phyloP scores from a whole-genome alignment of 208 protist species.

The Leishmania braziliensis region DNA sequence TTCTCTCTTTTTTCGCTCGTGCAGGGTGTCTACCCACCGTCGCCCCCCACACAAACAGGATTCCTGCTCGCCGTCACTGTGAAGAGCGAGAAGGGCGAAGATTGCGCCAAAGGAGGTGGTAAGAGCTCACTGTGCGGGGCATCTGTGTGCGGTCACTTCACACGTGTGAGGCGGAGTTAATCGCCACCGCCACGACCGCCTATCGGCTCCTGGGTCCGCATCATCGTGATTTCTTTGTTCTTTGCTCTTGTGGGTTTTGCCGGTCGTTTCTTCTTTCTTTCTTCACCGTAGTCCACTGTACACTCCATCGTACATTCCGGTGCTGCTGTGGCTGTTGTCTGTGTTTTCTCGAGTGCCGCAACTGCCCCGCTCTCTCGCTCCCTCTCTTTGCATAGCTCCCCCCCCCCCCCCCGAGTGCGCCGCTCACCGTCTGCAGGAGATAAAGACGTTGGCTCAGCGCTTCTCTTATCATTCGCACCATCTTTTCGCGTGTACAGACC shows the following conservation, averaged over 20 bases:
- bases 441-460: neutral
- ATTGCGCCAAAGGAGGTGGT: neutral
- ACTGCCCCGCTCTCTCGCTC: neutral
- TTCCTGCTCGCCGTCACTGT: neutral
- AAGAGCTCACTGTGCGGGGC: neutral
- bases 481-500: neutral
- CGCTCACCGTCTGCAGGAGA: neutral
- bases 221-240: neutral
- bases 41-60: too few relatives aligned
- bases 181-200: neutral
- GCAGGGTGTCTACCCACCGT: neutral
- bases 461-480: neutral
- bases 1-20: conserved; percentile 9
- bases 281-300: neutral
- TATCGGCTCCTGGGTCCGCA: neutral
- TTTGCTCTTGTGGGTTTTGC: too few relatives aligned
- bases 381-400: neutral
- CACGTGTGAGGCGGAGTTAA: neutral
- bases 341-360: neutral
- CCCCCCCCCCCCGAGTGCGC: neutral
- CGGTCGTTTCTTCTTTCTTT: neutral
- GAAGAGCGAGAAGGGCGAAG: neutral
- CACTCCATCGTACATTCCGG: neutral
- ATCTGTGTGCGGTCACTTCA: neutral
- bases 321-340: neutral